phyloP scores from a whole-genome alignment of 2,329 filamentous ascomycete genomes.

The Aphanoascus verrucosus region DNA sequence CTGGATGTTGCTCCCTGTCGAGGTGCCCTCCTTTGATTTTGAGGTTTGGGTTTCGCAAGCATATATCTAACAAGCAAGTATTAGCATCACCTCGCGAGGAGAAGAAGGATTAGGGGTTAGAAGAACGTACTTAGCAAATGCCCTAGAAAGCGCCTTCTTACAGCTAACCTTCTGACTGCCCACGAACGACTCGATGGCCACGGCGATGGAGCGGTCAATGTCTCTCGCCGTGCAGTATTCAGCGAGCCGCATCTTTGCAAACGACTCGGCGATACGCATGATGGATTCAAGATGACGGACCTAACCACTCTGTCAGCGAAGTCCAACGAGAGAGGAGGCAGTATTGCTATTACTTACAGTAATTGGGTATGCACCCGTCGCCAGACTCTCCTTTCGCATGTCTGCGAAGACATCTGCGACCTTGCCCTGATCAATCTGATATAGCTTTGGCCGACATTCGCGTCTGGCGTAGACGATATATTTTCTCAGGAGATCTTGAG shows the following conservation, averaged over 20 bases:
- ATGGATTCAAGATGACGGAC: constrained; percentile 96
- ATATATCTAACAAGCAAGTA: constrained; percentile 12
- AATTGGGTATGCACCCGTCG: constrained; percentile 93
- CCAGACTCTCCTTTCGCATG: constrained; percentile 85
- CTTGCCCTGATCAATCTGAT: constrained; percentile 97
- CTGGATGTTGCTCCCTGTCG: not conserved
- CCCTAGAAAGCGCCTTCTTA: constrained; percentile 87
- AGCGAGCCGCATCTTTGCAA: constrained; percentile 95
- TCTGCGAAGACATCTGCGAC: constrained; percentile 87
- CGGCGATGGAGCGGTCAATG: constrained; percentile 92
- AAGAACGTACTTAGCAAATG: constrained; percentile 88
- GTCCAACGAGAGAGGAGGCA: not conserved
- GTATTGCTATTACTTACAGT: constrained; percentile 54
- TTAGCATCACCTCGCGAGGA: not conserved
- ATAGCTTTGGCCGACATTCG: constrained; percentile 79
- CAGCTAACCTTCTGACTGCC: constrained; percentile 93
- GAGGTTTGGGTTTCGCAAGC: constrained; percentile 10
- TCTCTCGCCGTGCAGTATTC: constrained; percentile 86
- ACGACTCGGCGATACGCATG: constrained; percentile 86
- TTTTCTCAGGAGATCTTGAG: constrained; percentile 83
- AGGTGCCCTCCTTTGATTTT: not conserved
- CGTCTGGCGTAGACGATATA: constrained; percentile 94
- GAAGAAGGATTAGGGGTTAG: constrained; percentile 15
- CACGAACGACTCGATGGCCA: constrained; percentile 92
- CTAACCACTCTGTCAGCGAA: constrained; percentile 37